Base-by-base conservation (phyloP, 139 green algal species). In the Chlorella sp. region DNA sequence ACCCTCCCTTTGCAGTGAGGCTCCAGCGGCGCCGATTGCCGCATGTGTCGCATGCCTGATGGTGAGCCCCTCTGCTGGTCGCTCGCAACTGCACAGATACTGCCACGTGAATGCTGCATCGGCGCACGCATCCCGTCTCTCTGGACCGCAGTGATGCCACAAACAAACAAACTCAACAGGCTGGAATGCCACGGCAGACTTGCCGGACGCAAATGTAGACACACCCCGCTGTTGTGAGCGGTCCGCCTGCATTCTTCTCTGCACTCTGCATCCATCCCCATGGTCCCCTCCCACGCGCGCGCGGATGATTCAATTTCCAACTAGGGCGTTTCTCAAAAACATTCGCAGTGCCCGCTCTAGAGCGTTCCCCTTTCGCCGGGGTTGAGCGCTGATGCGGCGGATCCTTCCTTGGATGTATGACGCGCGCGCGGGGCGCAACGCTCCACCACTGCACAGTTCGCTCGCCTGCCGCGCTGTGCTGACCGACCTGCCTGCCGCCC, bases 111-210 rank as follows among this genome's bases (percentile, higher is more conserved):
- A 59, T 31, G 69, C 21, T 67, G 45, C n/a, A 2, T 59, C 38
- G 11, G 25, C 55, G 27, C 35, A 36, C 12, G 17, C 48, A 53
- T 66, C 40, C 45, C 8, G 25, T 61, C 15, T 73, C 25, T 36
- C 50, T 41, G 36, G 19, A 3, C 67, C 71, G 77, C 82, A 63
- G 74, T 89, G 63, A 82, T 87, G 89, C 73, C 55, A 62, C 73
- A 85, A 82, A 83, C 56, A 75, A 78, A 87, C 88, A 93, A 94
- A 89, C 89, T 94, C 88, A 93, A 93, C 88, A 93, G 88, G 91
- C 76, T 79, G 69, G 84, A 71, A 40, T 55, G 27, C 35, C 73
- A 81, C 63, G 77, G 77, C 38, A 70, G 77, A 80, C 33, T 17
- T 83, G n/a, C n/a, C n/a, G n/a, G n/a, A n/a, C n/a, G n/a, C n/a